phyloP scores from a whole-genome alignment of 805 yeast species.

The Lipomyces kockii region DNA sequence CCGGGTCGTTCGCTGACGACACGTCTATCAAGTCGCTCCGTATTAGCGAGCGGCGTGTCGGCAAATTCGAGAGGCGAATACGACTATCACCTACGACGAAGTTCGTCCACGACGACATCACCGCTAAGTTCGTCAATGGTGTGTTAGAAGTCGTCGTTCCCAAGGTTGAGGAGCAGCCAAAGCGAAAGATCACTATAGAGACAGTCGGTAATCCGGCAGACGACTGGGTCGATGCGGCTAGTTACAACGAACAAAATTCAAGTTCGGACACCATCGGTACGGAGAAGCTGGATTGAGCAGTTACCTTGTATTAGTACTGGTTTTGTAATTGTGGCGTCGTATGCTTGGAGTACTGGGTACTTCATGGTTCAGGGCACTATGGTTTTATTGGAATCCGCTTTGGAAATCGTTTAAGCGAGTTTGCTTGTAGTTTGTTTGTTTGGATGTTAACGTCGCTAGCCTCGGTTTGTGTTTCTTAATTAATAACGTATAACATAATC shows the following conservation, averaged over 20 bases:
- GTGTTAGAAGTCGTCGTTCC: constrained; percentile 52
- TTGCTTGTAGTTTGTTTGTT: too few species aligned
- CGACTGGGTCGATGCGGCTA: constrained; percentile 34
- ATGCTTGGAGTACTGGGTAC: neutral
- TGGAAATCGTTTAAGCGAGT: too few species aligned
- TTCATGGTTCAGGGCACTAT: neutral
- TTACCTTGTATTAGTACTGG: neutral
- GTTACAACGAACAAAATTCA: neutral
- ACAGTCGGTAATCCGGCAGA: constrained; percentile 26
- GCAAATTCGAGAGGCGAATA: constrained; percentile 52
- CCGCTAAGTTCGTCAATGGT: constrained; percentile 54
- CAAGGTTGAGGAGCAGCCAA: constrained; percentile 40
- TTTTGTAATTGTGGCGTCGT: neutral
- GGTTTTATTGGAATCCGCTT: too few species aligned
- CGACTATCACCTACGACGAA: constrained; percentile 48
- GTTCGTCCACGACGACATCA: constrained; percentile 52
- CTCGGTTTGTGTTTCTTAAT: too few species aligned
- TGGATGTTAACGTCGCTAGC: too few species aligned
- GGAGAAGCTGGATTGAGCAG: constrained; percentile 27
- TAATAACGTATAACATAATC: too few species aligned
- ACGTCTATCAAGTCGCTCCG: constrained; percentile 39
- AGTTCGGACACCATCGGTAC: constrained; percentile 13
- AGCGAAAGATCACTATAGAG: constrained; percentile 30
- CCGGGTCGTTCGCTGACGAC: constrained; percentile 42
- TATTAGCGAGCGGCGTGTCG: constrained; percentile 48